These are phyloP conservation scores for Backusella mclennaniae DNA, from an alignment of 192 early-diverging fungal species.

Conservation along the genomic window DNA sequence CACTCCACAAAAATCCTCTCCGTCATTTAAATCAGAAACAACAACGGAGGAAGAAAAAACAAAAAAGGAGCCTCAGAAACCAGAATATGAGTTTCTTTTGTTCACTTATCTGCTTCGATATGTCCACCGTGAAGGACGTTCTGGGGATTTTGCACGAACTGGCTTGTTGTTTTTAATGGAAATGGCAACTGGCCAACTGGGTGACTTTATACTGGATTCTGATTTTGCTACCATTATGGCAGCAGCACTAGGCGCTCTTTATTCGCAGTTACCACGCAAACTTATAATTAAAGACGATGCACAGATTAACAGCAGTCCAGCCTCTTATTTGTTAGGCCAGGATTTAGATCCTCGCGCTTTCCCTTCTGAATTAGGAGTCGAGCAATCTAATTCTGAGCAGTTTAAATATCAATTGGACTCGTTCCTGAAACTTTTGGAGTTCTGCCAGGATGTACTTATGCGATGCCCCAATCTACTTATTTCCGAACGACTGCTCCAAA, in stretches of 20 bases:
- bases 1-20: slow-evolving; percentile 44
- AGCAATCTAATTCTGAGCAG: slow-evolving; percentile 52
- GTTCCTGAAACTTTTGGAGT: slow-evolving; percentile 64
- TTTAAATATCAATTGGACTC: slow-evolving; percentile 69
- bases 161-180: slow-evolving; percentile 85
- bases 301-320: slow-evolving; percentile 21
- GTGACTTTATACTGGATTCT: slow-evolving; percentile 76
- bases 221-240: slow-evolving; percentile 82
- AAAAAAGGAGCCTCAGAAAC: slow-evolving; percentile 1
- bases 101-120: slow-evolving; percentile 88
- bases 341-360: slow-evolving; percentile 21
- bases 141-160: slow-evolving; percentile 85
- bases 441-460: slow-evolving; percentile 73
- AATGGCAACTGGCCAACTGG: slow-evolving; percentile 72
- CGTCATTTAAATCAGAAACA: background rate
- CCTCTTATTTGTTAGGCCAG: slow-evolving; percentile 35
- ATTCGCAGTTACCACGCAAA: slow-evolving; percentile 85
- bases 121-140: slow-evolving; percentile 83
- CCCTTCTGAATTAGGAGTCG: slow-evolving; percentile 15
- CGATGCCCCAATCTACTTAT: slow-evolving; percentile 69
- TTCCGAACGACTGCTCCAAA: slow-evolving; percentile 53
- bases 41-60: background rate
- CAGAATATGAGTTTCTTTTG: slow-evolving; percentile 78
- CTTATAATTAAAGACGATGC: slow-evolving; percentile 56
- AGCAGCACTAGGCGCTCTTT: slow-evolving; percentile 85